Evolutionary conservation across 768 basidiomycete species (phyloP), one percentile per base, ranked within the genome.

Genomic region (Gymnopilus dilepis): DNA sequence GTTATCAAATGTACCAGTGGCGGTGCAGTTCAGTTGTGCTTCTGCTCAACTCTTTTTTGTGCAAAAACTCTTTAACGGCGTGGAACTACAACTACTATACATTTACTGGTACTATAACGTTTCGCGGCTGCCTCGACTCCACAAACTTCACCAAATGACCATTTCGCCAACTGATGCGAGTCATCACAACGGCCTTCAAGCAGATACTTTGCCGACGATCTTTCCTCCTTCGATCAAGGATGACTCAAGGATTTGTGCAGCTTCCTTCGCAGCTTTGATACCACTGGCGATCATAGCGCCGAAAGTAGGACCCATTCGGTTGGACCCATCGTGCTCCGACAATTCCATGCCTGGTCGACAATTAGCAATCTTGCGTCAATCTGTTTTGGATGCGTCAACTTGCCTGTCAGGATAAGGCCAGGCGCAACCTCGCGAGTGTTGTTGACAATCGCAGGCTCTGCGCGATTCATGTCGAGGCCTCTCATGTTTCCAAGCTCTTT

Each of bases 401-500:
- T 59, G 86, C 88, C 89, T 43, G 88, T 84, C 82, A 92, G 84
- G 69, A 92, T 83, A 51, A 92, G 79, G 0, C 91, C 91, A 7
- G 90, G 90, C 19, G 82, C 80, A 48, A 92, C 87, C 78, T 94
- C 89, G 50, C 90, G 85, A 19, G 90, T 92, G 30, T 83, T 82
- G 65, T 89, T 90, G 56, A 91, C 88, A 63, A 91, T 92, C n/a
- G 85, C 86, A 4, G 90, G 89, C 73, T 92, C 90, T n/a, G 90
- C 87, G 41, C 87, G 85, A 71, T 84, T 88, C 91, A 92, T 92
- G 76, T 91, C 90, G 63, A 92, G 76, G 9, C 89, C 88, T 40
- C 86, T 80, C 91, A 92, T 92, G 71, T 91, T 89, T 7, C 90
- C 90, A 31, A 92, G 80, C 72, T 87, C 85, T 74, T 87, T 88